Base-by-base conservation (phyloP, 2,329 filamentous ascomycete species). In the Bipolaris cookei region DNA sequence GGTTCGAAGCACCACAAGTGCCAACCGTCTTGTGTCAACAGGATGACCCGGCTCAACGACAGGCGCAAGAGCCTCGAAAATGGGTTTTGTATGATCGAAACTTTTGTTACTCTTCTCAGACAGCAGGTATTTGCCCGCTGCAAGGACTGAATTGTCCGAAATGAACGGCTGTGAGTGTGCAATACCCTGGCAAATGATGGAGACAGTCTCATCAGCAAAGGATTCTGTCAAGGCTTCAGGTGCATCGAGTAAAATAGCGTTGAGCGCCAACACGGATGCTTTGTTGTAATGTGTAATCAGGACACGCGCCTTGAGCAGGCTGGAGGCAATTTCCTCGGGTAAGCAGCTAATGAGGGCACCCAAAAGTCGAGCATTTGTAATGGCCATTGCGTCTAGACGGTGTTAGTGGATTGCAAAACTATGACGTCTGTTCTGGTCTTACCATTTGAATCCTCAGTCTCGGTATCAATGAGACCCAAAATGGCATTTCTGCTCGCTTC, bases 341-440 rank as follows among this genome's bases (percentile, higher is more conserved):
- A 98, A 84, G 61, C 93, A 92, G 79, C 92, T 94, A 68, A 97
- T 89, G 49, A 99, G 84, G 2, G 92, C 92, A 47, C 93, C 94
- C 13, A 99, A 85, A 14, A 99, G 84, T 72, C 90, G 92, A 25
- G 95, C 92, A 70, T 96, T 92, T 6, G 93, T 97, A 53, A 97
- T 91, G 11, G 89, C 88, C 86, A 96, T 94, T 14, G 86, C 74
- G 70, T 86, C 85, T 75, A 37, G 1, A 23, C 2, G 42, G 14
- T 34, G 54, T 72, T 54, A 70, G 62, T 46, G 10, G 39, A 3
- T 45, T 1, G 5, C 8, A 2, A 13, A 11, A 34, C n/a, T 1
- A 10, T n/a, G 13, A n/a, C 42, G 28, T 16, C 13, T 1, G 16
- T 21, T 13, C 23, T 53, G 14, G 43, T 62, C 70, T 70, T 81